Evolutionary conservation across 106 monocot species (phyloP), one percentile per base, ranked within the genome.

Genomic region (Hemerocallis citrina): DNA sequence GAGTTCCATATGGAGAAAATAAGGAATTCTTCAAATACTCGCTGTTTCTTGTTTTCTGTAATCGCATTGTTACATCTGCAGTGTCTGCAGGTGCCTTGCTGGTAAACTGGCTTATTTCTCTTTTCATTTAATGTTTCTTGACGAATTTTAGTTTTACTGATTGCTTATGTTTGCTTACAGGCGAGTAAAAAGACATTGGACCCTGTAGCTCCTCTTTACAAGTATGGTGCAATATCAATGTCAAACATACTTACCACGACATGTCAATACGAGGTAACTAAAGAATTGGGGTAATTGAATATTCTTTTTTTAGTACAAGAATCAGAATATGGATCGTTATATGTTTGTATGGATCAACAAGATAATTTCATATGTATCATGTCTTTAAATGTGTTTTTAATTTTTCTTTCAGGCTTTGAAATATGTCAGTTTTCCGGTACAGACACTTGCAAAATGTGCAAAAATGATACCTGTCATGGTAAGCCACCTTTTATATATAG

Each of bases 381-480:
- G 31, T 43, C 22, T 24, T 61, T 16, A 30, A 11, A 31, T 12
- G 31, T 32, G 25, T 1, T 77, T 59, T 81, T 71, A 11, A 31
- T 12, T 31, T 32, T 20, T 1, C 75, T 59, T 81, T 71, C 91
- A 96, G 96, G 96, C 96, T 32, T 82, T 96, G 34, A 96, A 96
- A 61, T 96, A 96, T 79, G 96, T 96, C 7, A 96, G 96, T 64
- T 96, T 96, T 69, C 96, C 96, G 35, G 81, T 96, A 32, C 96
- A 96, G 57, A 96, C 91, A 38, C 86, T 96, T 46, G 96, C 96
- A 33, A 96, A 96, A 73, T 88, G 96, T 63, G 96, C 96, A 52
- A 96, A 96, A 77, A 96, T 87, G 96, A 87, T 96, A 73, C 96
- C 96, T 72, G 90, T 96, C 9, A 96, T 96, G 96, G 96, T 96